Evolutionary conservation across 306 rosid species (phyloP).

Genomic region (Herpetospermum pedunculosum): DNA sequence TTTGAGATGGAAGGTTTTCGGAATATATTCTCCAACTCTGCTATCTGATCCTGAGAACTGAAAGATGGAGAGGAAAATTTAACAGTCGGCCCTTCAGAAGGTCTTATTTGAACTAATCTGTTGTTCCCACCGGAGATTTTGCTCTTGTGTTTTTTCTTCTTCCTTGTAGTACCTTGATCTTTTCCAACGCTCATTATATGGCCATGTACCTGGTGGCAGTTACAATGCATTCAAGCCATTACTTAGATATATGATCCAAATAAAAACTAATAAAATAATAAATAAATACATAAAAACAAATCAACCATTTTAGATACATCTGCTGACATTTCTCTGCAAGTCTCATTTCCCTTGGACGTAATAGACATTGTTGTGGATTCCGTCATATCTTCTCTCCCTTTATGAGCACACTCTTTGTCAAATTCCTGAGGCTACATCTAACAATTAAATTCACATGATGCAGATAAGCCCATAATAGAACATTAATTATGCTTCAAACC

Average conservation of each 20-base stretch:
- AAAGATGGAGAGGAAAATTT: slow-evolving; percentile 32
- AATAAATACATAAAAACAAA: slow-evolving; percentile 2
- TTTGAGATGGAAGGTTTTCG: slow-evolving; percentile 25
- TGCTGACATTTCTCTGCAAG: slow-evolving; percentile 24
- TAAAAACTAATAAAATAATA: not conserved
- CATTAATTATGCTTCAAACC: slow-evolving; percentile 6
- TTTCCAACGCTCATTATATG: slow-evolving; percentile 30
- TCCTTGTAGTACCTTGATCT: slow-evolving; percentile 45
- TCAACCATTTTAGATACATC: slow-evolving; percentile 38
- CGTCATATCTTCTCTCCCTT: slow-evolving; percentile 26
- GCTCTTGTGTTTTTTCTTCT: slow-evolving; percentile 49
- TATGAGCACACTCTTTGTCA: slow-evolving; percentile 25
- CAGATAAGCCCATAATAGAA: not conserved
- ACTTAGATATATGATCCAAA: slow-evolving; percentile 19
- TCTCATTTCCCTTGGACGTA: slow-evolving; percentile 28
- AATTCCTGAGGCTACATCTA: slow-evolving; percentile 39
- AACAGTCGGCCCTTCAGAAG: slow-evolving; percentile 20
- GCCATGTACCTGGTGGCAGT: slow-evolving; percentile 58
- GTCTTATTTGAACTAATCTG: slow-evolving; percentile 19
- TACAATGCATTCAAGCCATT: slow-evolving; percentile 33
- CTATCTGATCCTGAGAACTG: slow-evolving; percentile 34
- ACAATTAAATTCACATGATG: slow-evolving; percentile 22
- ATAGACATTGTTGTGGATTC: slow-evolving; percentile 27
- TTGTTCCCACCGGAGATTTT: slow-evolving; percentile 23
- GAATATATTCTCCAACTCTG: slow-evolving; percentile 15